Evolutionary conservation across 306 rosid species (phyloP), one percentile per base, ranked within the genome.

Genomic region (Amphicarpaea edgeworthii): DNA sequence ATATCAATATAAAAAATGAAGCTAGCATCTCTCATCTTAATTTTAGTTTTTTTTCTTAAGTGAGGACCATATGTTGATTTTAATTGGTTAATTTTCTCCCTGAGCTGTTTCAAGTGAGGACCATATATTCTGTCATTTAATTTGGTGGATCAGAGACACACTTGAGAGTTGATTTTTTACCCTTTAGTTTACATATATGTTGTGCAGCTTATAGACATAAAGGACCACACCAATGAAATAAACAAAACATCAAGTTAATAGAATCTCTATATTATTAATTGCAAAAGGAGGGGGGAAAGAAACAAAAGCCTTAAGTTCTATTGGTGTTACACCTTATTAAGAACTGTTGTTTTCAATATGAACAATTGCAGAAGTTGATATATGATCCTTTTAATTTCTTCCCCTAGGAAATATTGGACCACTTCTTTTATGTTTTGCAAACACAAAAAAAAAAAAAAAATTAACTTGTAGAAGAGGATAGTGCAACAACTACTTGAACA

Each of bases 151-250:
- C 43, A 30, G 69, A 65, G 55, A 51, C 54, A 51, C 54, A 72
- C 69, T 42, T 64, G 54, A 11, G 37, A 81, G 59, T 45, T 70
- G 12, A 66, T 55, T 73, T 28, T 79, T 66, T 2, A 53, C 58
- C 58, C 63, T 65, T 64, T 54, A 5, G 8, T 55, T 79, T 38
- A 64, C 57, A 50, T 30, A 50, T 50, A 34, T 69, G 70, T 69
- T 55, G 64, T 73, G 68, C 57, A 45, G 53, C 55, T 26, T 26
- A 30, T 17, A 46, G 51, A 65, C 64, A 68, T 15, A 62, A 71
- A 55, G 79, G 84, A 80, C 84, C 84, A 80, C 83, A 70, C 1
- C 37, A 70, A 69, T 59, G 61, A 21, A 37, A 70, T 60, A 77
- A 57, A 58, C 68, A 62, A 17, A 63, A 20, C 38, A 79, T n/a